Evolutionary conservation across 1,284 basidiomycete species (phyloP).

Genomic region (Cutaneotrichosporon cutaneum): DNA sequence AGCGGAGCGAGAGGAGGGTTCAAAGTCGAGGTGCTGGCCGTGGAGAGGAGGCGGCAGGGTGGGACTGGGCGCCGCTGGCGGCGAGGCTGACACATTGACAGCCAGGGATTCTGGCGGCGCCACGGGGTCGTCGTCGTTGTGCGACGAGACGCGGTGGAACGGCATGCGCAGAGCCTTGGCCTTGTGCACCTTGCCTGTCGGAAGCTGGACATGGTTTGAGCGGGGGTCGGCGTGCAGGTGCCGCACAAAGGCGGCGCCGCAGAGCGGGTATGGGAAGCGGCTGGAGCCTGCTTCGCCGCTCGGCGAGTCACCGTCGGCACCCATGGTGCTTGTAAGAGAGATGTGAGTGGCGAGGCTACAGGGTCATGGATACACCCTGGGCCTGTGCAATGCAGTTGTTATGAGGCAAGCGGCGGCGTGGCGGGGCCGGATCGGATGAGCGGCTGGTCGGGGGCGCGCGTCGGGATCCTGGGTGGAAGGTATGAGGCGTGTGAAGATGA

Average conservation of each 20-base stretch:
- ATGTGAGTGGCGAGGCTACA: background rate
- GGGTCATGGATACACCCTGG: background rate
- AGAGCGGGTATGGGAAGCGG: background rate
- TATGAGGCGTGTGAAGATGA: too few species aligned
- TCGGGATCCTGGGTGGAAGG: too few species aligned
- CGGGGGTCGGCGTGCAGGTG: slow-evolving; percentile 49
- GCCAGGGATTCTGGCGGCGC: background rate
- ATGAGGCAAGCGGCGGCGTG: background rate
- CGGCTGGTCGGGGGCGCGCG: background rate
- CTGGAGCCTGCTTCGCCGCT: background rate
- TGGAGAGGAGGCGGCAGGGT: background rate
- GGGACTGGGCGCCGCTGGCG: background rate
- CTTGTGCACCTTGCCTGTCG: slow-evolving; percentile 20
- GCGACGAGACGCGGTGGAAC: slow-evolving; percentile 2
- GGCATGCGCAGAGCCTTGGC: slow-evolving; percentile 7
- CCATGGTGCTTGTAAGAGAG: background rate
- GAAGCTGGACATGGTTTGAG: slow-evolving; percentile 47
- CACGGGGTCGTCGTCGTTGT: background rate
- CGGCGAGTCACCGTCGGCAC: background rate
- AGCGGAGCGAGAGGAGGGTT: background rate
- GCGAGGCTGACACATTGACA: background rate
- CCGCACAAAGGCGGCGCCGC: slow-evolving; percentile 35
- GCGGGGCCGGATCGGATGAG: background rate
- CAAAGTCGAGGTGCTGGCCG: background rate
- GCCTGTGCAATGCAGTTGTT: background rate